Evolutionary conservation across 345 rosid species (phyloP).

Genomic region (Rhizophora apiculata): DNA sequence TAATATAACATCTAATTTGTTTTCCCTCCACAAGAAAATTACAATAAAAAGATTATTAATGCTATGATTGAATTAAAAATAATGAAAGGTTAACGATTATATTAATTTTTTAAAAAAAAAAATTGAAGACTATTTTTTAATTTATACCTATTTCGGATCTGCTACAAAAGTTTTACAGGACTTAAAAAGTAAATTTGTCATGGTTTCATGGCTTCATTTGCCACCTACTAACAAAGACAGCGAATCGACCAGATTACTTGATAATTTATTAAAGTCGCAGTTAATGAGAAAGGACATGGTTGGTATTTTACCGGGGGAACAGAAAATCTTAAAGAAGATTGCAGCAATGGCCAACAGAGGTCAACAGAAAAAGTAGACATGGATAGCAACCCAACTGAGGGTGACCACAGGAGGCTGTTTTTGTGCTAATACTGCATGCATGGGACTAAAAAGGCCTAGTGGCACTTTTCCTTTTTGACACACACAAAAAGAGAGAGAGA

Average conservation of each 20-base stretch:
- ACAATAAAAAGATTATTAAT: too few species aligned
- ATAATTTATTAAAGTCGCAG: neutral
- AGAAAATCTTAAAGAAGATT: conserved; percentile 26
- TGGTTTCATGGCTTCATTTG: too few species aligned
- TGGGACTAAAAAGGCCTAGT: conserved; percentile 18
- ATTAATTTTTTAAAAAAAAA: too few species aligned
- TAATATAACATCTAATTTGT: too few species aligned
- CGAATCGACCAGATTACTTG: neutral
- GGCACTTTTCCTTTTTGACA: conserved; percentile 17
- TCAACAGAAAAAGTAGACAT: neutral
- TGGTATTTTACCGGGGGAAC: conserved; percentile 16
- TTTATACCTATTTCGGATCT: too few species aligned
- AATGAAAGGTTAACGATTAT: too few species aligned
- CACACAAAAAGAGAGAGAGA: neutral
- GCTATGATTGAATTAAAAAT: too few species aligned
- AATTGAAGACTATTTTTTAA: too few species aligned
- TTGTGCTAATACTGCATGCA: conserved; percentile 18
- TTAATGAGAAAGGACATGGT: conserved; percentile 4
- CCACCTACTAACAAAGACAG: too few species aligned
- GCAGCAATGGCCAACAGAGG: conserved; percentile 29
- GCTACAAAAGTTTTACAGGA: too few species aligned
- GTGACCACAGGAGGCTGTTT: conserved; percentile 22
- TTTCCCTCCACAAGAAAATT: too few species aligned
- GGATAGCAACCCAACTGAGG: conserved; percentile 34
- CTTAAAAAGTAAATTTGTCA: too few species aligned